These are phyloP conservation scores for Phytopythium montanum DNA, from an alignment of 352 stramenopile species.

Conservation along the genomic window DNA sequence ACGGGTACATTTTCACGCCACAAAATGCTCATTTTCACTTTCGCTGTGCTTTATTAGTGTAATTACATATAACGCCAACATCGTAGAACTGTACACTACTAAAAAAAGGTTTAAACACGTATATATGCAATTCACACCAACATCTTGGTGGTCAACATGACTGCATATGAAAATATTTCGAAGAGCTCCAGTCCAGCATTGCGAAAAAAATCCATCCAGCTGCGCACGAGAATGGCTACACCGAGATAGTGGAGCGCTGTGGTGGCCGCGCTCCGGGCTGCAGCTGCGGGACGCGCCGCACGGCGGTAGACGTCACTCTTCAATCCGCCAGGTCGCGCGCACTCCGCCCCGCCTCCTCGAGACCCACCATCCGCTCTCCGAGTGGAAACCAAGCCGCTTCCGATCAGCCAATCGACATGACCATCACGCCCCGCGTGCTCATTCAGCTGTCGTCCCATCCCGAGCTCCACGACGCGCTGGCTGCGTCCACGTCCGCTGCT, in stretches of 20 bases:
- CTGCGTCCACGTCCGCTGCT: not conserved
- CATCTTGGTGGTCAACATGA: not conserved
- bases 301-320: not conserved
- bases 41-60: not conserved
- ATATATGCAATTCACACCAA: not conserved
- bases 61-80: not conserved
- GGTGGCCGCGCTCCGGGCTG: not conserved
- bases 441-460: not conserved
- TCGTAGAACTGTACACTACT: not conserved
- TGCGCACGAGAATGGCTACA: not conserved
- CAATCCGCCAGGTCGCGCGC: slow-evolving; percentile 5
- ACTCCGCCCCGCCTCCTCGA: not conserved
- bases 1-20: not conserved
- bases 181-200: not conserved
- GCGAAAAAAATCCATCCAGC: slow-evolving; percentile 1
- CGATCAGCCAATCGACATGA: not conserved
- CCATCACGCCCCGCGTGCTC: slow-evolving; percentile 4
- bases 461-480: not conserved
- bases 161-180: not conserved
- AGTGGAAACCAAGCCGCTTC: not conserved
- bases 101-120: not conserved
- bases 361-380: not conserved
- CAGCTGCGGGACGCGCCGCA: no score
- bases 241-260: not conserved
- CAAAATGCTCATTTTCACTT: not conserved